Evolutionary conservation across 768 basidiomycete species (phyloP), one percentile per base, ranked within the genome.

Genomic region (Tulasnella sp.): DNA sequence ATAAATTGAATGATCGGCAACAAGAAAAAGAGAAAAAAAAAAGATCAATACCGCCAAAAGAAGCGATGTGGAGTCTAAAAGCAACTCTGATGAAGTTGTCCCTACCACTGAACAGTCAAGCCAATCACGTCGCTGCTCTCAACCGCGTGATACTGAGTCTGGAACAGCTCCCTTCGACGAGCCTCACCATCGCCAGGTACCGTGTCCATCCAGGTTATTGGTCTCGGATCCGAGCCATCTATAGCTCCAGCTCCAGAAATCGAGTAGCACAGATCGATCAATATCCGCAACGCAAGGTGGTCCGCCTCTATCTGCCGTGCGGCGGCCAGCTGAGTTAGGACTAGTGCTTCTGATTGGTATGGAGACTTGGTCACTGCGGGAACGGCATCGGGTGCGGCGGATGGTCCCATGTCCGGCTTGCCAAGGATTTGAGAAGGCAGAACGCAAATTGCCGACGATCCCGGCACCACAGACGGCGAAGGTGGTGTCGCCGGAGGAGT

Each of bases 141-240:
- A 1, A 96, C 90, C 25, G 87, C 87, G 60, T 81, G 78, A 68
- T 92, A 94, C 67, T 80, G 73, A 2, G 92, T 94, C 68, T 90
- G 76, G 66, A 94, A 80, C 30, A 80, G 68, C 52, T 69, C 68
- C 66, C 72, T 70, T 46, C 80, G 70, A 60, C 72, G 69, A 29
- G 61, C 68, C 60, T 79, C 79, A 29, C 76, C 75, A 10, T 43
- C 44, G 48, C 66, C 74, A 60, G 79, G 73, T 71, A 79, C 71
- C 21, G 56, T 63, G 19, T 57, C 68, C 50, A 61, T 66, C 78
- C 25, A 31, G n/a, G n/a, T n/a, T n/a, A n/a, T n/a, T n/a, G n/a
- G n/a, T n/a, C n/a, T n/a, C n/a, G n/a, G n/a, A 5, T 49, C 17
- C 34, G 41, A 38, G 5, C 5, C 15, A 38, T 5, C 19, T 11